Evolutionary conservation across 176 grass and related monocot species (phyloP).

Genomic region (Oryza punctata): DNA sequence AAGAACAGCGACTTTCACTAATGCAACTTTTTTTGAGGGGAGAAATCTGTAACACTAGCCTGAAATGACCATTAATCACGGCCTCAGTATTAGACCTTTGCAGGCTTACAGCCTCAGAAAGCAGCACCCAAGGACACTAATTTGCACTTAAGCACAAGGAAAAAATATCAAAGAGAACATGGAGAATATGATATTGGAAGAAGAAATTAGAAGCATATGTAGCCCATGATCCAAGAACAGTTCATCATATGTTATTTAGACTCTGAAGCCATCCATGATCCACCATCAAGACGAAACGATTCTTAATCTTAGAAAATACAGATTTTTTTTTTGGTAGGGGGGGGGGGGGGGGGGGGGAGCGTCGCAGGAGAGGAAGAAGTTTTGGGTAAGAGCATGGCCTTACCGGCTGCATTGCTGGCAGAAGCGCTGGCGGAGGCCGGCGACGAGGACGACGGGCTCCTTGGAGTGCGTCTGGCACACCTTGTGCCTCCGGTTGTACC

Average conservation of each 20-base stretch:
- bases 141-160: neutral
- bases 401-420: constrained; percentile 99
- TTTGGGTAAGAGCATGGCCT: neutral
- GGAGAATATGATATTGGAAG: neutral
- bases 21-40: neutral
- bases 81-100: neutral
- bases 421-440: constrained; percentile 93
- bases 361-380: neutral
- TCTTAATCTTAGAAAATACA: neutral
- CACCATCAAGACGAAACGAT: neutral
- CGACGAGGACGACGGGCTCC: constrained; percentile 70
- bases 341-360: neutral
- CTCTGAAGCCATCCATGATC: neutral
- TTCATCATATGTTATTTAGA: neutral
- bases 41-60: neutral
- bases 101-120: too few species aligned
- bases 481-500: constrained; percentile 90
- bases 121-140: neutral
- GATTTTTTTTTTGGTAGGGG: neutral
- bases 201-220: constrained; percentile 3
- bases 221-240: constrained; percentile 24
- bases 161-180: constrained; percentile 2
- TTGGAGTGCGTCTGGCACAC: constrained; percentile 87
- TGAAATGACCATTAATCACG: neutral
- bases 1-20: constrained; percentile 16